Evolutionary conservation across 441 rosid genomes (phyloP).

Genomic region (Geranium incanum): DNA sequence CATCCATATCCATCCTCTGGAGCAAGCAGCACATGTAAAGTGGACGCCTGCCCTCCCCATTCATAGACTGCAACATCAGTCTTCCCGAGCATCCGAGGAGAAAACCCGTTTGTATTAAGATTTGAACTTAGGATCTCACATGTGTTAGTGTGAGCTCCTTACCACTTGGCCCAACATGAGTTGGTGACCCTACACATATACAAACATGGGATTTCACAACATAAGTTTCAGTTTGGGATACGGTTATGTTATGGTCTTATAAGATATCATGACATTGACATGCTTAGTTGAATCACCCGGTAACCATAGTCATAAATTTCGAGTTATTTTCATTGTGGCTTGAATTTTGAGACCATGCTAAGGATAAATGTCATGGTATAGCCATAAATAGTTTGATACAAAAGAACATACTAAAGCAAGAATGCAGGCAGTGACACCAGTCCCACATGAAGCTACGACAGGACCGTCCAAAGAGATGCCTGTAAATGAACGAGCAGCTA

Average conservation of each 20-base stretch:
- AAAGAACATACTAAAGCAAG: conserved; percentile 61
- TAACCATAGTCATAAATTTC: too few species aligned
- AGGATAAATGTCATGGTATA: not conserved
- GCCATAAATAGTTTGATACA: not conserved
- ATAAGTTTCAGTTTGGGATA: not conserved
- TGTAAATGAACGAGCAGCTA: conserved; percentile 30
- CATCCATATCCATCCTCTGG: not conserved
- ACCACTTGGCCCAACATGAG: too few species aligned
- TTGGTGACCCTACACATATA: conserved; percentile 41
- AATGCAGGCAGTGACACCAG: conserved; percentile 86
- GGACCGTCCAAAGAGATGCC: conserved; percentile 73
- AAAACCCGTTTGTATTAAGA: too few species aligned
- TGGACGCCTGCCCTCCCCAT: conserved; percentile 63
- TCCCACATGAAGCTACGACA: conserved; percentile 70
- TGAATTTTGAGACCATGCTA: too few species aligned
- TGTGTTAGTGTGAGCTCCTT: too few species aligned
- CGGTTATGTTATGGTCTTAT: too few species aligned
- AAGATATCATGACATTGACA: not conserved
- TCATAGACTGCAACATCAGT: conserved; percentile 70
- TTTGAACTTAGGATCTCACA: too few species aligned
- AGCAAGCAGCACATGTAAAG: not conserved
- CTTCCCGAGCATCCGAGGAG: conserved; percentile 32
- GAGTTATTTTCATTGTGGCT: too few species aligned
- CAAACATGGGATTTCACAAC: not conserved
- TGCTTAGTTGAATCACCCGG: not conserved